Conservation (phyloP, 192 early-diverging fungal genomes). For the Mortierella alpina region DNA sequence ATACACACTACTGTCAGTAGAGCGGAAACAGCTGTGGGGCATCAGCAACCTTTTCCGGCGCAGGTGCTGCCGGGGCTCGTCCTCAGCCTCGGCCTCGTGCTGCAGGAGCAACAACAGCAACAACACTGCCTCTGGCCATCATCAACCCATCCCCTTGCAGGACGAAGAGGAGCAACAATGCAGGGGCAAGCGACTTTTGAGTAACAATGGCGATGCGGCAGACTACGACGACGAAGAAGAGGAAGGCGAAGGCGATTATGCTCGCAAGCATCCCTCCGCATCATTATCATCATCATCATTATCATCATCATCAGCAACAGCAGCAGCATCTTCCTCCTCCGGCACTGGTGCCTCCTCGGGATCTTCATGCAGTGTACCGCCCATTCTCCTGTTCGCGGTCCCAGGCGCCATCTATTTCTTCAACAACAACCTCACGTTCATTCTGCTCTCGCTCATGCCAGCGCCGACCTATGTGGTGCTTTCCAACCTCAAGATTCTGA, state of each 20-base stretch:
- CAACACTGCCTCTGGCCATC: not conserved
- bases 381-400: slow-evolving; percentile 47
- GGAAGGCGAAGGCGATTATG: slow-evolving; percentile 2
- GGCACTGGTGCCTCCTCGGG: not conserved
- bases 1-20: slow-evolving; percentile 38
- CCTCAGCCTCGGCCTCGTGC: slow-evolving; percentile 1
- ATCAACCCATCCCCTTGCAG: not conserved
- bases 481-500: slow-evolving; percentile 54
- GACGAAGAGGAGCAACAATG: slow-evolving; percentile 17
- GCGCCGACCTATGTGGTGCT: slow-evolving; percentile 54
- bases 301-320: not conserved
- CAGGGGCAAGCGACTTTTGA: slow-evolving; percentile 16
- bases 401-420: slow-evolving; percentile 54
- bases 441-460: slow-evolving; percentile 48
- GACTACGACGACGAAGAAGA: slow-evolving; percentile 17
- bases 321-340: no score
- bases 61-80: slow-evolving; percentile 2
- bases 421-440: slow-evolving; percentile 55
- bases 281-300: not conserved
- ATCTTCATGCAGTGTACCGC: slow-evolving; percentile 16
- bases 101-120: slow-evolving; percentile 1
- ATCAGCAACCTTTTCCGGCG: slow-evolving; percentile 2
- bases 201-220: slow-evolving; percentile 1
- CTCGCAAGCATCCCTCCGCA: no score
- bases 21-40: slow-evolving; percentile 28